A percentile compares a stretch with the other conserved stretches of the same genome.
Conservation (phyloP, 345 rosid genomes). For the Lumnitzera racemosa region DNA sequence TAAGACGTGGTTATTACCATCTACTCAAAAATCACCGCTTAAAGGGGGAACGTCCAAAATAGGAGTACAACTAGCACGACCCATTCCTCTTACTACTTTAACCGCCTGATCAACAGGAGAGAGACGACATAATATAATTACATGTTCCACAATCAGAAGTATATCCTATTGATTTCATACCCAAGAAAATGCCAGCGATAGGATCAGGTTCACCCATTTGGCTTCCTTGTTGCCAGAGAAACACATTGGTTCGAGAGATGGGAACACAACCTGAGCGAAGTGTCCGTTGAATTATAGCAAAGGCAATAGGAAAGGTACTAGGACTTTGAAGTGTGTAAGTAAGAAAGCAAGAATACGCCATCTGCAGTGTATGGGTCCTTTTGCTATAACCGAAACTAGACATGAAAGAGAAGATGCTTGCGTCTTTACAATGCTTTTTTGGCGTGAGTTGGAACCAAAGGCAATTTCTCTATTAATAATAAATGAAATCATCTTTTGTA, state of each 20-base stretch:
- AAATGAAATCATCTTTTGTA: too few relatives aligned
- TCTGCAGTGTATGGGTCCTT: constrained; percentile 30
- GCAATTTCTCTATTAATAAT: too few relatives aligned
- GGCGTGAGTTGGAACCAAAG: constrained; percentile 4
- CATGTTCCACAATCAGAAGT: constrained; percentile 56
- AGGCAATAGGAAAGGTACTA: constrained; percentile 50
- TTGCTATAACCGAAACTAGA: constrained; percentile 31
- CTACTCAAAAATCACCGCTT: too few relatives aligned
- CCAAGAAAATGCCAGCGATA: constrained; percentile 28
- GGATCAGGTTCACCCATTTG: constrained; percentile 17
- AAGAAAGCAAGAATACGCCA: constrained; percentile 55
- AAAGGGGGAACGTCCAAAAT: constrained; percentile 26
- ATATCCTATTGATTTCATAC: constrained; percentile 63
- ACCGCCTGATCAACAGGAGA: constrained; percentile 58
- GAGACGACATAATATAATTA: constrained; percentile 56
- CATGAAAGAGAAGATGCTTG: constrained; percentile 61
- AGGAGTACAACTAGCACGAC: constrained; percentile 51
- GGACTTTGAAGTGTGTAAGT: constrained; percentile 52
- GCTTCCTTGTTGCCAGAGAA: constrained; percentile 29
- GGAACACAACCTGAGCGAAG: constrained; percentile 77
- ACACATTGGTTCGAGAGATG: constrained; percentile 42
- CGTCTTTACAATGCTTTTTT: constrained; percentile 24
- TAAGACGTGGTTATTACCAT: too few relatives aligned
- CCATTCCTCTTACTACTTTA: constrained; percentile 53
- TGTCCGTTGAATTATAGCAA: constrained; percentile 58